Conservation (phyloP, 2,329 filamentous ascomycete genomes). For the Penicillium sp. region DNA sequence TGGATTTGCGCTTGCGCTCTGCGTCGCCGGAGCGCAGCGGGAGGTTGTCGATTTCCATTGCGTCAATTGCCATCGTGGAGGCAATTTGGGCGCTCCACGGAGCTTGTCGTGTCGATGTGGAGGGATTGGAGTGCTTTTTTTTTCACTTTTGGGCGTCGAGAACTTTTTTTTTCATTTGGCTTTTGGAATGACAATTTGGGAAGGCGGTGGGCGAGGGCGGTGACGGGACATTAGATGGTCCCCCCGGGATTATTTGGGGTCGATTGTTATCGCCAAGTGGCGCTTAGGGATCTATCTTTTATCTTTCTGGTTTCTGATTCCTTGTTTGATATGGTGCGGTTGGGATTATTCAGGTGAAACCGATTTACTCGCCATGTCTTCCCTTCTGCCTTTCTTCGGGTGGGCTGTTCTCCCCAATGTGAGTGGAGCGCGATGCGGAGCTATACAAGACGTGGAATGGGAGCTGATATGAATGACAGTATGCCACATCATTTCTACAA, state of each 20-base stretch:
- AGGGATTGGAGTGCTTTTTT: slow-evolving; percentile 14
- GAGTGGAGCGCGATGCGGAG: slow-evolving; percentile 27
- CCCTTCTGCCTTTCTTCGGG: slow-evolving; percentile 55
- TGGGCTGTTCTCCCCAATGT: slow-evolving; percentile 64
- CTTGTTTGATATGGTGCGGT: slow-evolving; percentile 13
- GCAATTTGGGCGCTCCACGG: slow-evolving; percentile 22
- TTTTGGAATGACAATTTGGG: slow-evolving; percentile 15
- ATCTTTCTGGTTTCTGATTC: background rate
- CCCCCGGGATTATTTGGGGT: slow-evolving; percentile 3
- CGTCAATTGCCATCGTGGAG: slow-evolving; percentile 36
- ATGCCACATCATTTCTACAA: slow-evolving; percentile 75
- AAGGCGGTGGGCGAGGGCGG: slow-evolving; percentile 30
- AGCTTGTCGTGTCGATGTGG: slow-evolving; percentile 14
- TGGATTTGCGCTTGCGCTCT: slow-evolving; percentile 45
- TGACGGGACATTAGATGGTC: slow-evolving; percentile 13
- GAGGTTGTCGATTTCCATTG: slow-evolving; percentile 40
- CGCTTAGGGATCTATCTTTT: background rate
- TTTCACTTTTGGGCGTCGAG: slow-evolving; percentile 10
- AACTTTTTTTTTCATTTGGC: slow-evolving; percentile 31
- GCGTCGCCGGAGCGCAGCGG: slow-evolving; percentile 18
- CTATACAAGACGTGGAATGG: background rate
- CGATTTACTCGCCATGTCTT: slow-evolving; percentile 32
- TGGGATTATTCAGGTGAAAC: background rate
- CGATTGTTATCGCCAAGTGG: slow-evolving; percentile 2
- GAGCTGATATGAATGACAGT: slow-evolving; percentile 47